Evolutionary conservation across 2,329 filamentous ascomycete genomes (phyloP).

Genomic region (Aspergillus cejpii): DNA sequence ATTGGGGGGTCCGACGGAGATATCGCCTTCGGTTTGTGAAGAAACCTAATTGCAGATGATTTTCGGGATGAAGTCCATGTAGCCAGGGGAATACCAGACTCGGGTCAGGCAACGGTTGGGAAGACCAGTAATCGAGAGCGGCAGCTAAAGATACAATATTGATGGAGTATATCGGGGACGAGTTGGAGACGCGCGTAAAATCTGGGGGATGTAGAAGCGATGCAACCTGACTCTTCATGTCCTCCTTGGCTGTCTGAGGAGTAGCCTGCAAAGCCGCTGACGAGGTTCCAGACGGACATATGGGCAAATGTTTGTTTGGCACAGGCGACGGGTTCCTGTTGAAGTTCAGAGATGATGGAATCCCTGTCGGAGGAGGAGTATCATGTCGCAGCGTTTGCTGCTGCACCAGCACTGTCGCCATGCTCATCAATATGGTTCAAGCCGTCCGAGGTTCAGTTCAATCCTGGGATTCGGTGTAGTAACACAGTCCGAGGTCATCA

Average conservation of each 20-base stretch:
- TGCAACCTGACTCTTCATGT: conserved; percentile 49
- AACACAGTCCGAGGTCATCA: conserved; percentile 9
- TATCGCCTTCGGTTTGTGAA: conserved; percentile 71
- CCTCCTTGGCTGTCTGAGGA: conserved; percentile 56
- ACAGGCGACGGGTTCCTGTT: conserved; percentile 58
- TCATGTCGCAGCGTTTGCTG: conserved; percentile 43
- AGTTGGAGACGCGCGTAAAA: conserved; percentile 52
- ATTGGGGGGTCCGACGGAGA: conserved; percentile 64
- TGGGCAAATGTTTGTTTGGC: conserved; percentile 85
- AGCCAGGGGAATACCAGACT: conserved; percentile 92
- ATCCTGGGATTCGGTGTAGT: background rate
- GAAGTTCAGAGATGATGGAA: conserved; percentile 49
- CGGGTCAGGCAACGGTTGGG: conserved; percentile 75
- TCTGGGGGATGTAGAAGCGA: conserved; percentile 72
- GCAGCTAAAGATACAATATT: conserved; percentile 60
- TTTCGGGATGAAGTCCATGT: conserved; percentile 83
- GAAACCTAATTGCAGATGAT: conserved; percentile 82
- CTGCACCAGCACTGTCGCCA: conserved; percentile 46
- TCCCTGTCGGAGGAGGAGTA: conserved; percentile 43
- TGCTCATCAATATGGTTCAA: conserved; percentile 22
- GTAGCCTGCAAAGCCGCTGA: conserved; percentile 56
- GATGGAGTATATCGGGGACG: conserved; percentile 64
- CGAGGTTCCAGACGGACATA: conserved; percentile 73
- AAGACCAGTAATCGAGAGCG: conserved; percentile 68
- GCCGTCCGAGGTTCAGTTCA: conserved; percentile 1